Evolutionary conservation across 768 basidiomycete species (phyloP), one percentile per base, ranked within the genome.

Genomic region (Hortiboletus flavorubellus): DNA sequence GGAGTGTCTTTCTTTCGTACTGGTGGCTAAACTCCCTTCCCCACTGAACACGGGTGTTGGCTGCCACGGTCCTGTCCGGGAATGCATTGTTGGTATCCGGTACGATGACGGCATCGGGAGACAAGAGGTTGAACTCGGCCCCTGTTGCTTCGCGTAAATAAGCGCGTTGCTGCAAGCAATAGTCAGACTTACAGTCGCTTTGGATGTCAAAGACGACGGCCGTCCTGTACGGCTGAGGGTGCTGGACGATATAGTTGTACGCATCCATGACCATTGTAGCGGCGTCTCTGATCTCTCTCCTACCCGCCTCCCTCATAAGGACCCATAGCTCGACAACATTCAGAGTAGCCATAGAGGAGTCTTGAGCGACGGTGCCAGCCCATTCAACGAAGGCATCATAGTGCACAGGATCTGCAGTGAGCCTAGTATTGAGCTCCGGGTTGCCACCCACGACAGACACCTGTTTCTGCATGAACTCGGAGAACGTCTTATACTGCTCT

Each of bases 1-100:
- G 51, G 45, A 59, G 57, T 16, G 54, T 56, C 54, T 33, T 33
- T 2, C 49, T 31, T 15, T 47, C 12, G 8, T 39, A 56, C 3
- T 46, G 3, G 34, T 55, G 56, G n/a, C 48, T 58, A 42, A 37
- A 5, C 34, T 55, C 56, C n/a, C 4, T 35, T 14, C 56, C 48
- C 53, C 56, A 58, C n/a, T 50, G 53, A n/a, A 58, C 56, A 40
- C 48, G 54, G n/a, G 57, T 58, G 18, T 56, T 49, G 6, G 54
- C 30, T 15, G 38, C 47, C 2, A 51, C 54, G 9, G 49, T 58
- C 11, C 30, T 51, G 18, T 3, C 6, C 8, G 48, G 54, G 43
- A 35, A 56, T n/a, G 43, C 39, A 30, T 51, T 7, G 0, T 5
- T 1, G 29, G 5, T 1, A 8, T 58, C 44, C 5, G 54, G 39